Base-by-base conservation (phyloP, 176 grass and related monocot species). In the Lolium perenne region DNA sequence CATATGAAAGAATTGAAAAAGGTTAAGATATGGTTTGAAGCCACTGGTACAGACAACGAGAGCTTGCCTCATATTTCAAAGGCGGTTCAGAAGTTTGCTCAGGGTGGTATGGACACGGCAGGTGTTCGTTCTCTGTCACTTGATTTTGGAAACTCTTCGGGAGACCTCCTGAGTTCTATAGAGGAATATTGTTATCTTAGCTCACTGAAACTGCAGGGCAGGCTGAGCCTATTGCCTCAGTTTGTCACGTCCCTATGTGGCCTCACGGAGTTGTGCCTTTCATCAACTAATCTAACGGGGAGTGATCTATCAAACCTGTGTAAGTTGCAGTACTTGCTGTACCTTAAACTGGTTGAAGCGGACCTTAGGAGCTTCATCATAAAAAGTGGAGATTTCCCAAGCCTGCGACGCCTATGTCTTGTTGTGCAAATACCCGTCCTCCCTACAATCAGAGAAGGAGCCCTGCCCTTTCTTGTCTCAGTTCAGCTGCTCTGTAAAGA, bases 401-500 rank as follows among this genome's bases (percentile, higher is more conserved):
- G 22, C 21, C 10, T 72, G 45, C 53, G 53, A 59, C 78, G 38
- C 0, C 2, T 80, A 23, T 49, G 14, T 17, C 51, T 51, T 23
- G 17, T 35, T 2, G 16, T 32, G 40, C 15, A 21, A 6, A 9
- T 45, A 13, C 53, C 21, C 22, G 25, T 4, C 6, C 48, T 85
- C n/a, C 74, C 74, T 25, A 55, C 49, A 26, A 13, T 85, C 15
- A 23, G 78, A 32, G 5, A 85, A 8, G 74, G 35, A 45, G 60
- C 74, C 3, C 26, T 85, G 48, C 74, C 29, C 4, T 5, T 56
- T 8, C 83, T 85, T 16, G 8, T 85, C 59, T 85, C 83, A 57
- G 32, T 85, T 18, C 74, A 56, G 35, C 62, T 85, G 21, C 35
- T 78, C 20, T 68, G 49, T 26, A 2, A 56, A 1, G n/a, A 41